A percentile compares a stretch with the other conserved stretches of the same genome.
Evolutionary conservation across 2,329 filamentous ascomycete genomes (phyloP).

Genomic region (Diaporthe sp.): DNA sequence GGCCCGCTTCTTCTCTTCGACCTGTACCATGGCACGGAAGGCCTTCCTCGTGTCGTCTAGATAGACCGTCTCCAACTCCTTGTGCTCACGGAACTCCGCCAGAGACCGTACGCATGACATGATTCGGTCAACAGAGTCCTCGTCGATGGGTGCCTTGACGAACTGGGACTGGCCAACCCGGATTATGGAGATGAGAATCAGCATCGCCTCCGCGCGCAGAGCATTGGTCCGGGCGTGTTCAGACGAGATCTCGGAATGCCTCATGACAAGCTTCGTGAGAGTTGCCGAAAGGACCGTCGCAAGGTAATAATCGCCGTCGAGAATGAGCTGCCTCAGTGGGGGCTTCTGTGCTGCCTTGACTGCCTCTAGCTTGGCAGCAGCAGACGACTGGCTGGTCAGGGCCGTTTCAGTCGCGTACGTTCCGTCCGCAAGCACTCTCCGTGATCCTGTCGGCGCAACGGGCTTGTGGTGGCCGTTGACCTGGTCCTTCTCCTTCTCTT

Average conservation of each 20-base stretch:
- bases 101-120: slow-evolving; percentile 97
- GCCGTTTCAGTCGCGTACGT: slow-evolving; percentile 98
- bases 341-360: slow-evolving; percentile 98
- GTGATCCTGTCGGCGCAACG: slow-evolving; percentile 83
- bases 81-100: slow-evolving; percentile 89
- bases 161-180: slow-evolving; percentile 99
- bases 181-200: slow-evolving; percentile 99
- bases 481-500: slow-evolving; percentile 71
- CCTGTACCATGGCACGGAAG: slow-evolving; percentile 96
- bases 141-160: slow-evolving; percentile 96
- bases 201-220: slow-evolving; percentile 95
- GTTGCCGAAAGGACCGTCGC: slow-evolving; percentile 96
- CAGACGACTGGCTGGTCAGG: slow-evolving; percentile 91
- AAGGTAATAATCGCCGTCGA: slow-evolving; percentile 97
- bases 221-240: slow-evolving; percentile 92
- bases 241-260: slow-evolving; percentile 91
- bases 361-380: slow-evolving; percentile 91
- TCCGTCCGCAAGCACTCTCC: slow-evolving; percentile 94
- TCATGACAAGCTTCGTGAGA: slow-evolving; percentile 97
- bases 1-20: slow-evolving; percentile 97
- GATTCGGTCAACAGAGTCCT: slow-evolving; percentile 97
- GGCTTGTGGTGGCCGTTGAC: slow-evolving; percentile 85
- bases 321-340: slow-evolving; percentile 91
- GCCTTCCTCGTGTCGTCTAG: slow-evolving; percentile 95
- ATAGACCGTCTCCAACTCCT: slow-evolving; percentile 93